Evolutionary conservation across 2,329 filamentous ascomycete species (phyloP), one percentile per base, ranked within the genome.

Genomic region (Pyricularia grisea): DNA sequence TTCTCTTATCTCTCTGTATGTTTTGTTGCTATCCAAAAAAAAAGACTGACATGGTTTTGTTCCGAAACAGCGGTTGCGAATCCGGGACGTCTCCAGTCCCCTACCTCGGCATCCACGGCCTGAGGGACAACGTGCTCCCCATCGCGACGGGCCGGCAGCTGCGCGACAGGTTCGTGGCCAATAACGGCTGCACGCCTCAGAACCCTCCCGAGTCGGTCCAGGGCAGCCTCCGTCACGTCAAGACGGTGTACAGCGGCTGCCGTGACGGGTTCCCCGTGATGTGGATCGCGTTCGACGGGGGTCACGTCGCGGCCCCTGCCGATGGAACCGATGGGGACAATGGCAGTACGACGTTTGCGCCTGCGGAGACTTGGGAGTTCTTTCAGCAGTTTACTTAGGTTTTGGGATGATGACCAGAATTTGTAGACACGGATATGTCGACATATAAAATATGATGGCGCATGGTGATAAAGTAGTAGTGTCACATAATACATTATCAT

Each of bases 141-240:
- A 76, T 80, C 60, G 70, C 72, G 6, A 70, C 69, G 10, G 79
- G 79, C 30, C 70, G 75, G 7, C 66, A 72, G 69, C 73, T 81
- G 70, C 76, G 78, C 10, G 78, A 81, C 68, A 74, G 73, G 28
- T 81, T 80, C 69, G 76, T 79, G 17, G 70, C 68, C 63, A 78
- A 79, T 68, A 81, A 81, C 67, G 76, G 77, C 7, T 81, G 78
- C 68, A 71, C 69, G 20, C n/a, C 2, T 10, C n/a, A 36, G 12
- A 66, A 12, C 7, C 28, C 50, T 25, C 23, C 33, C 33, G 33
- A 55, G 42, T 25, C 42, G 5, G 9, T 6, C 6, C 25, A 55
- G 4, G 71, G 72, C n/a, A 73, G 70, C 64, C 68, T 69, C 50
- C 70, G 58, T 28, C 72, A 70, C 42, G 71, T 69, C 66, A 73